Evolutionary conservation across 371 early-diverging fungal genomes (phyloP), one percentile per base, ranked within the genome.

Genomic region (Mucor indicus): DNA sequence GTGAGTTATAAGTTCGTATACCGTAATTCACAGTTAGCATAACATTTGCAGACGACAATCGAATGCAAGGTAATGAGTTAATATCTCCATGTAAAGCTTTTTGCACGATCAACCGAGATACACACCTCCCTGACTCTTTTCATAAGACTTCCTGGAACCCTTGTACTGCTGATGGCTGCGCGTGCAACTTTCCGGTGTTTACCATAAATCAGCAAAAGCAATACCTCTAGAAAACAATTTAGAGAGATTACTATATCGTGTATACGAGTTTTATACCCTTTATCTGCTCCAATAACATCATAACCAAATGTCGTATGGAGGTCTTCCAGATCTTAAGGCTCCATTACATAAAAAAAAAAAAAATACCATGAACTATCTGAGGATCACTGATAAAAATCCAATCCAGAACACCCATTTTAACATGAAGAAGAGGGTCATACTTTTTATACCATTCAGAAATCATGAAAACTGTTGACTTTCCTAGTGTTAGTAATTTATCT

Each of bases 311-410:
- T 50, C 7, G 41, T 5, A 36, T 41, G 43, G 13, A n/a, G 51
- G 63, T 9, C 55, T 30, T 10, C 45, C 47, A 2, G 58, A 50
- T 15, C 40, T 47, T n/a, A 47, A 10, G 15, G 38, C 23, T 2
- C 54, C 54, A 15, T 50, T 43, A 6, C 36, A 10, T 1, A 17
- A 31, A 44, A n/a, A n/a, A n/a, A n/a, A n/a, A n/a, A n/a, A 59
- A 55, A 11, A 63, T 16, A 13, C 60, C 55, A 37, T 63, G 44
- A 5, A 42, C 64, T 13, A 44, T 19, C 4, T n/a, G 2, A 27
- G 60, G 40, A 6, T 63, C 52, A 16, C 55, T 42, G 5, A 63
- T 20, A 22, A 51, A 48, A 9, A 63, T 19, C 60, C 60, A 63
- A 4, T 45, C 38, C 44, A 59, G 55, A 10, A 25, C 43, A 15